Conservation (phyloP, 768 basidiomycete genomes). For the Leccinum rimulosum region DNA sequence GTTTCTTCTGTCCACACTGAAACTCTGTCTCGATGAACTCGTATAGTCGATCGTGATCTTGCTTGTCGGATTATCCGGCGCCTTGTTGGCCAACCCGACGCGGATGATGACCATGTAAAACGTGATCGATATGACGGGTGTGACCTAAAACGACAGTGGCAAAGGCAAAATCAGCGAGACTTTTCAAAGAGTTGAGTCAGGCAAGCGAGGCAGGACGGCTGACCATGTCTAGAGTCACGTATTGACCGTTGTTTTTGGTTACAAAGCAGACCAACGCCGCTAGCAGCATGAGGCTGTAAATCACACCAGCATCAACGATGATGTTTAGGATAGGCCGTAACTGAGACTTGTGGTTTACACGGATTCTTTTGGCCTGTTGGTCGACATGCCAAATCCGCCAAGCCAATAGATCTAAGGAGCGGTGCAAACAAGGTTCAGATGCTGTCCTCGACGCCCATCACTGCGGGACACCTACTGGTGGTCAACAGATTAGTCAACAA, state of each 20-base stretch:
- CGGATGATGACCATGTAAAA: constrained; percentile 45
- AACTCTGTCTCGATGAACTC: not conserved
- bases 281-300: constrained; percentile 37
- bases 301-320: constrained; percentile 37
- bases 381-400: constrained; percentile 33
- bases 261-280: constrained; percentile 32
- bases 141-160: constrained; percentile 24
- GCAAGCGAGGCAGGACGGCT: constrained; percentile 1
- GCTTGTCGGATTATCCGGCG: not conserved
- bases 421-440: not conserved
- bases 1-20: not conserved
- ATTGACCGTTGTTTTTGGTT: constrained; percentile 30
- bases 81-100: constrained; percentile 22
- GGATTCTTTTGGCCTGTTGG: constrained; percentile 16
- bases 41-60: not conserved
- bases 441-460: not conserved
- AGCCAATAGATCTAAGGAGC: constrained; percentile 25
- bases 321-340: constrained; percentile 24
- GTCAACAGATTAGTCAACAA: constrained; percentile 33
- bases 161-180: not conserved
- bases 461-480: constrained; percentile 24
- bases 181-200: not conserved
- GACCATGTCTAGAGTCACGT: constrained; percentile 37
- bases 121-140: constrained; percentile 40
- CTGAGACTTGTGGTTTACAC: constrained; percentile 4